A percentile compares a stretch with the other conserved stretches of the same genome.
These are phyloP conservation scores for Tylopilus sp. DNA, from an alignment of 768 basidiomycete genomes.

Conservation along the genomic window DNA sequence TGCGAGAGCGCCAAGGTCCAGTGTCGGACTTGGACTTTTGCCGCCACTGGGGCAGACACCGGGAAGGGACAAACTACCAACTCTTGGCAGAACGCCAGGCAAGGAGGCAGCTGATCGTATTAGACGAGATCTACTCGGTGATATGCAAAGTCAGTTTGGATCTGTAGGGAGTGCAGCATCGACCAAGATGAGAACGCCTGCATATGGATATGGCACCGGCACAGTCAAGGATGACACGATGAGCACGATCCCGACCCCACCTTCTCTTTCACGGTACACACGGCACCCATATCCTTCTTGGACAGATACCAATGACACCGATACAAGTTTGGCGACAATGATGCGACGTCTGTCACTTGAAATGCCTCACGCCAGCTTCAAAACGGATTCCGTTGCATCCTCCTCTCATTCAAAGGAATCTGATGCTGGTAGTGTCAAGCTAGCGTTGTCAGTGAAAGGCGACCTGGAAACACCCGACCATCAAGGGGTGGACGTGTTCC, in stretches of 20 bases:
- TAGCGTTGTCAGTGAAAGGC: slow-evolving; percentile 2
- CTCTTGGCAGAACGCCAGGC: slow-evolving; percentile 61
- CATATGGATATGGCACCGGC: slow-evolving; percentile 23
- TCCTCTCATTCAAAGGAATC: slow-evolving; percentile 9
- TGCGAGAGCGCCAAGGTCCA: slow-evolving; percentile 38
- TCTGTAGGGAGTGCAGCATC: slow-evolving; percentile 12
- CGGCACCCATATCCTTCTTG: slow-evolving; percentile 34
- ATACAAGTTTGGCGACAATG: slow-evolving; percentile 66
- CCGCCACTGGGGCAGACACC: slow-evolving; percentile 60
- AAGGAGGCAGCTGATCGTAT: slow-evolving; percentile 72
- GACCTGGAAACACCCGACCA: slow-evolving; percentile 23
- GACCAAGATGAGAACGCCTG: slow-evolving; percentile 27
- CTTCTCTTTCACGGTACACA: slow-evolving; percentile 68
- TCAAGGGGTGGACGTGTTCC: slow-evolving; percentile 23
- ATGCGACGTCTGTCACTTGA: slow-evolving; percentile 58
- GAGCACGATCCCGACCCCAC: slow-evolving; percentile 67
- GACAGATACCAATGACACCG: slow-evolving; percentile 45
- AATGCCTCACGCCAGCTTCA: slow-evolving; percentile 33
- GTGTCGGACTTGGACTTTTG: slow-evolving; percentile 29
- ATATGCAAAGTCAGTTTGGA: slow-evolving; percentile 40
- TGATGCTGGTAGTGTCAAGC: not conserved
- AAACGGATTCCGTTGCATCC: slow-evolving; percentile 13
- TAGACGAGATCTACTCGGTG: slow-evolving; percentile 57
- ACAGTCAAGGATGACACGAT: slow-evolving; percentile 50
- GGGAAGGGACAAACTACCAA: slow-evolving; percentile 45